These are phyloP conservation scores for Nicotiana benthamiana DNA, from an alignment of 257 asterid species.

Conservation along the genomic window DNA sequence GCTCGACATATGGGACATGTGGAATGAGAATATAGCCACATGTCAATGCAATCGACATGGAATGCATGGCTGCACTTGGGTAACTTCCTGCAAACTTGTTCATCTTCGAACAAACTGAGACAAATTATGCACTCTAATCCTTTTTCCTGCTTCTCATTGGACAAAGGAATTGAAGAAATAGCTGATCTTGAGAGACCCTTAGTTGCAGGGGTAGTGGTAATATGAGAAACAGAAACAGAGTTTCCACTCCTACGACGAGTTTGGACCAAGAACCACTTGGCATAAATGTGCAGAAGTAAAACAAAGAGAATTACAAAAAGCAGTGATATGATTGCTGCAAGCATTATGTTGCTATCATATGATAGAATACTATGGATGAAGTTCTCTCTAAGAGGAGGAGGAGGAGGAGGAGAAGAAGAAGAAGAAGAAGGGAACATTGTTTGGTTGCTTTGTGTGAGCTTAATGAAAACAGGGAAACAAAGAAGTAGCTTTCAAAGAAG, in stretches of 20 bases:
- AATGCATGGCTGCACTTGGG: constrained; percentile 42
- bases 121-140: constrained; percentile 47
- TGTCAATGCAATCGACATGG: constrained; percentile 60
- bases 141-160: background rate
- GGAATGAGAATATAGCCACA: constrained; percentile 57
- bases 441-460: background rate
- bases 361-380: constrained; percentile 22
- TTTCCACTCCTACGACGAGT: constrained; percentile 6
- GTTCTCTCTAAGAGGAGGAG: background rate
- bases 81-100: constrained; percentile 34
- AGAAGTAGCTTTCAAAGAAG: too few species aligned
- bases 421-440: constrained; percentile 2
- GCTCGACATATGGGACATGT: constrained; percentile 63
- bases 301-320: constrained; percentile 32
- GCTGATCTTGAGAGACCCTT: constrained; percentile 21
- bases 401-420: background rate
- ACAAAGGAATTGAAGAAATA: constrained; percentile 23
- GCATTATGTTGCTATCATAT: constrained; percentile 32
- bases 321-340: constrained; percentile 32
- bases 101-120: constrained; percentile 38
- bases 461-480: too few species aligned
- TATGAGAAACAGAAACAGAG: constrained; percentile 10
- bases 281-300: constrained; percentile 31
- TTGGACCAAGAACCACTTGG: constrained; percentile 24
- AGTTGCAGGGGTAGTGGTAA: background rate